Conservation (phyloP, 441 rosid species). For the Populus hybrid region DNA sequence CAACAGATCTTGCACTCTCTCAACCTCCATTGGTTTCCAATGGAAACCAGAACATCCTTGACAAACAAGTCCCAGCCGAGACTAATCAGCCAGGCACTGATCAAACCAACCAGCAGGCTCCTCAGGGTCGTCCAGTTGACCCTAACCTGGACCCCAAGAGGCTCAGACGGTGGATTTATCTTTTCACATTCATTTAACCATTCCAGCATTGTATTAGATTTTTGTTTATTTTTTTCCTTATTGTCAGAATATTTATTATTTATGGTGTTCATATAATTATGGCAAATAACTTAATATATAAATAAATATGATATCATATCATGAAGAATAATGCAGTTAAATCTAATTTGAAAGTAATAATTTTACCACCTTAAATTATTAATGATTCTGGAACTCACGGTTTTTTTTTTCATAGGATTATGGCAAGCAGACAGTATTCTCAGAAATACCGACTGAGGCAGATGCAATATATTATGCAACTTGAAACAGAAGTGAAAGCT, state of each 20-base stretch:
- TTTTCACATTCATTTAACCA: not conserved
- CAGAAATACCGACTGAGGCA: slow-evolving; percentile 30
- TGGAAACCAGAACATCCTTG: not conserved
- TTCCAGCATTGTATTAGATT: not conserved
- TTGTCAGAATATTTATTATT: not conserved
- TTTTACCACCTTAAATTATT: not conserved
- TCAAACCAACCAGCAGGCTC: not conserved
- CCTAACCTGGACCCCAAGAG: slow-evolving; percentile 2
- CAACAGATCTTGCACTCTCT: not conserved
- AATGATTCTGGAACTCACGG: not conserved
- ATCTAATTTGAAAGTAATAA: not conserved
- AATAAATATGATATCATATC: not conserved
- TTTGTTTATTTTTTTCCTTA: not conserved
- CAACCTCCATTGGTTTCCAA: not conserved
- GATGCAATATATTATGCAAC: slow-evolving; percentile 21
- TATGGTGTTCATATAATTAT: not conserved
- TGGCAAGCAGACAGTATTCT: slow-evolving; percentile 31
- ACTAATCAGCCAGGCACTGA: not conserved
- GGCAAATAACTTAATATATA: not conserved
- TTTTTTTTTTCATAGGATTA: not conserved
- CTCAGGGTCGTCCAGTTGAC: not conserved
- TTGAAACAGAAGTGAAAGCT: slow-evolving; percentile 25
- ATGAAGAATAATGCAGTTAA: not conserved
- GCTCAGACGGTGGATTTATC: slow-evolving; percentile 6
- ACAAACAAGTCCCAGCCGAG: not conserved